Evolutionary conservation across 768 basidiomycete species (phyloP).

Genomic region (Trametes maxima): DNA sequence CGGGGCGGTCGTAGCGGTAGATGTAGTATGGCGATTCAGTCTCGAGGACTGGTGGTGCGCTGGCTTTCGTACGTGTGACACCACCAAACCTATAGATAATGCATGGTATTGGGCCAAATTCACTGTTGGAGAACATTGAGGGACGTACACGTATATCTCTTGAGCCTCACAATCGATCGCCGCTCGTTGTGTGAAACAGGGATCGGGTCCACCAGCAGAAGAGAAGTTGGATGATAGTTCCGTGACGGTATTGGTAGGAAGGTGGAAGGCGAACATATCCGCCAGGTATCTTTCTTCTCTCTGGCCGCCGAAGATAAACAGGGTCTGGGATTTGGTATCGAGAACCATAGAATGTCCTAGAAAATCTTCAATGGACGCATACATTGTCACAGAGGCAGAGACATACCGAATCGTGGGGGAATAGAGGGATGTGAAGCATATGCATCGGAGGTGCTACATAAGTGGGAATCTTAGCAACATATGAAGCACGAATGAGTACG

Average conservation of each 20-base stretch:
- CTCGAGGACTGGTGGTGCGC: slow-evolving; percentile 44
- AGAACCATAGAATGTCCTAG: slow-evolving; percentile 83
- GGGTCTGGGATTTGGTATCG: slow-evolving; percentile 55
- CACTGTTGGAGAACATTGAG: neutral
- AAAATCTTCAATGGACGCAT: neutral
- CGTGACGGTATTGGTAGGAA: slow-evolving; percentile 55
- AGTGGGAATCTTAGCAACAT: neutral
- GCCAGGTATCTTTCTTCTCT: slow-evolving; percentile 65
- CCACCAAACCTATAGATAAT: slow-evolving; percentile 57
- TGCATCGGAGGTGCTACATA: slow-evolving; percentile 26
- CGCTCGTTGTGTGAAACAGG: slow-evolving; percentile 75
- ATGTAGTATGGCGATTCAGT: slow-evolving; percentile 65
- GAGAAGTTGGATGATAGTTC: slow-evolving; percentile 69
- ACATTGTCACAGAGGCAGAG: neutral
- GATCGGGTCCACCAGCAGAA: slow-evolving; percentile 62
- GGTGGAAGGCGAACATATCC: slow-evolving; percentile 78
- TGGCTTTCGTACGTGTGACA: slow-evolving; percentile 47
- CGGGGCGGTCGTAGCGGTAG: slow-evolving; percentile 55
- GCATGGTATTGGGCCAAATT: neutral
- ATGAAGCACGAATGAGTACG: neutral
- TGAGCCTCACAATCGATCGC: slow-evolving; percentile 62
- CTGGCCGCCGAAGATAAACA: slow-evolving; percentile 79
- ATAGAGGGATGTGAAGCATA: slow-evolving; percentile 45
- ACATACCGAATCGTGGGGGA: slow-evolving; percentile 61
- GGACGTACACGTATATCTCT: slow-evolving; percentile 73